Conservation (phyloP, 176 grass and related monocot species). For the maize (Zea mays) region Zm-B73-REFERENCE-NAM-5.0 NC_050102.1:166416501-166417000, state of each 20-base stretch:
- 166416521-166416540: conserved; percentile 11
- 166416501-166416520: conserved; percentile 8
- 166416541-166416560: conserved; percentile 7
- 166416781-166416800: neutral
- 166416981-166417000: neutral
- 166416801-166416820: neutral
- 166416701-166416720: neutral
- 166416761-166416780: conserved; percentile 3
- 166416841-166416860: neutral
- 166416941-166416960: neutral
- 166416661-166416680: neutral
- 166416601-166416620: neutral
- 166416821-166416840: conserved; percentile 2
- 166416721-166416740: neutral
- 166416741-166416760: neutral
- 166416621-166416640: neutral
- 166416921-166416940: neutral
- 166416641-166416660: neutral
- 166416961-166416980: neutral
- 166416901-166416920: neutral
- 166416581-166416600: neutral
- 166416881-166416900: neutral
- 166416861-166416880: neutral
- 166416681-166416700: neutral
- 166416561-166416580: neutral